Evolutionary conservation across 1,284 basidiomycete genomes (phyloP).

Genomic region (Cryptococcus sp.): DNA sequence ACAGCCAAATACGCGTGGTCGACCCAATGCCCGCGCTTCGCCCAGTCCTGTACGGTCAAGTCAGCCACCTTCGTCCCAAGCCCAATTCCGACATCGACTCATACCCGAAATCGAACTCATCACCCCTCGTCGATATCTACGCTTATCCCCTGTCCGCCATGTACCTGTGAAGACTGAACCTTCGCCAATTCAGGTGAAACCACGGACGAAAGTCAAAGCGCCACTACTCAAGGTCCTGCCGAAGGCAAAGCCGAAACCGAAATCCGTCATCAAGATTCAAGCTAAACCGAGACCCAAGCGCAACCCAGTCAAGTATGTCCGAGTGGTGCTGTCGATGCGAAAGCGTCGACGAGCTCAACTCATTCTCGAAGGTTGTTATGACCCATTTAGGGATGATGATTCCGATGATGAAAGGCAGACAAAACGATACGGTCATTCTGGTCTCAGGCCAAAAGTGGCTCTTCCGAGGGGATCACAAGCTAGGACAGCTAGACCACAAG

Average conservation of each 20-base stretch:
- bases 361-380: constrained; percentile 18
- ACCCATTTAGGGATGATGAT: constrained; percentile 25
- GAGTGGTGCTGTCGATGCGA: constrained; percentile 19
- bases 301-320: constrained; percentile 13
- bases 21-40: neutral
- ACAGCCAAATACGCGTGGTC: neutral
- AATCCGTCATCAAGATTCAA: neutral
- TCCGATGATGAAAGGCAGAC: constrained; percentile 13
- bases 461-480: constrained; percentile 4
- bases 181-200: neutral
- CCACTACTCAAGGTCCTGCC: neutral
- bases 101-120: neutral
- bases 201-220: neutral
- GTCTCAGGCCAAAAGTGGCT: constrained; percentile 13
- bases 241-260: neutral
- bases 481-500: constrained; percentile 9
- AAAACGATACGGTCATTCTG: constrained; percentile 1
- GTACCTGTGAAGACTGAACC: neutral
- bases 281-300: neutral
- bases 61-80: neutral
- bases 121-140: neutral
- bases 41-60: neutral
- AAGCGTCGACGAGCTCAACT: constrained; percentile 10
- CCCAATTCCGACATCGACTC: neutral
- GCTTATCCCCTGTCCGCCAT: too few species aligned